Conservation (phyloP, 202 grass and related monocot genomes). For the Carex arenaria region DNA sequence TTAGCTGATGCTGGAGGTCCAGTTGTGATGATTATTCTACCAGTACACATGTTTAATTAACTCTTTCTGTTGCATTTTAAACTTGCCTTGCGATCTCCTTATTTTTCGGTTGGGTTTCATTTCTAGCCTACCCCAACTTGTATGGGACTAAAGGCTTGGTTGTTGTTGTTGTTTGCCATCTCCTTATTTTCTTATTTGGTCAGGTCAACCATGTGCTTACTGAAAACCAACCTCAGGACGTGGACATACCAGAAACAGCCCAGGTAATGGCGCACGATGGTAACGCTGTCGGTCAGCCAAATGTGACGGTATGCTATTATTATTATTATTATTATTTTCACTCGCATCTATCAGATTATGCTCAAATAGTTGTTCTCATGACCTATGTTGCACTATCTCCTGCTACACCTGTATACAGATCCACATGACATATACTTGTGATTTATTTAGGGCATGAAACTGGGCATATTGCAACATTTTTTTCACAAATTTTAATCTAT, state of each 20-base stretch:
- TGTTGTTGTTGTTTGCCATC: not conserved
- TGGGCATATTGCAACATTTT: not conserved
- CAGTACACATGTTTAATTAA: not conserved
- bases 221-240: constrained; percentile 14
- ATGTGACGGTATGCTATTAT: constrained; percentile 10
- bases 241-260: constrained; percentile 7
- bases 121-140: too few relatives aligned
- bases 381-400: not conserved
- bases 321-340: not conserved
- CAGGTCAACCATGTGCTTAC: constrained; percentile 17
- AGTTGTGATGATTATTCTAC: not conserved
- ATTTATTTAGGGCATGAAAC: not conserved
- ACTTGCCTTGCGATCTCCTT: constrained; percentile 1
- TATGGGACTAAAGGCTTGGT: too few relatives aligned
- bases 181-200: not conserved
- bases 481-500: not conserved
- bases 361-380: not conserved
- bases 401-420: not conserved
- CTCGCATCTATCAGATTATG: not conserved
- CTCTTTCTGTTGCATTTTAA: not conserved
- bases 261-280: constrained; percentile 6
- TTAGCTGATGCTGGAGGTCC: not conserved
- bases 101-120: not conserved
- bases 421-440: not conserved
- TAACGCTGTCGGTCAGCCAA: not conserved